Evolutionary conservation across 2,329 filamentous ascomycete species (phyloP).

Genomic region (Emericellopsis atlantica): DNA sequence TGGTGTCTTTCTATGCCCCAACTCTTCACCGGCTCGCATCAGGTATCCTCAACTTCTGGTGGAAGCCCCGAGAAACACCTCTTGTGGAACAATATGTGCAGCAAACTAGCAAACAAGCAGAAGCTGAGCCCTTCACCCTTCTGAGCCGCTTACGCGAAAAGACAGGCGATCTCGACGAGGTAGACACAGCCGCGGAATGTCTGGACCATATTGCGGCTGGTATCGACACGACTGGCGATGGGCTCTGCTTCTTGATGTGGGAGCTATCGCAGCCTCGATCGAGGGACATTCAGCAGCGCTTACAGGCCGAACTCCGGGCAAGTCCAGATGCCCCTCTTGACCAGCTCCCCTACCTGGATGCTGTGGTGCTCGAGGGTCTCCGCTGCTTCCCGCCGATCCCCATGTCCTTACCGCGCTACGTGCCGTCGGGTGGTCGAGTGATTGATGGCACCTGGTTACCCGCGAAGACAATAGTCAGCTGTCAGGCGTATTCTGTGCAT

Average conservation of each 20-base stretch:
- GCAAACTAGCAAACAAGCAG: constrained; percentile 3
- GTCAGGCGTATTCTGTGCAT: constrained; percentile 49
- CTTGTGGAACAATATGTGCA: constrained; percentile 5
- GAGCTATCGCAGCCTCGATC: constrained; percentile 51
- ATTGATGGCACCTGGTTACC: constrained; percentile 45
- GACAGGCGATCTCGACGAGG: constrained; percentile 27
- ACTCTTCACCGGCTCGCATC: constrained; percentile 27
- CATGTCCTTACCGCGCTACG: constrained; percentile 52
- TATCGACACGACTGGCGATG: constrained; percentile 45
- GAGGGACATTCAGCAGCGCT: constrained; percentile 28
- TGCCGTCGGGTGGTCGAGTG: constrained; percentile 37
- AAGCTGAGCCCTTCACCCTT: constrained; percentile 6
- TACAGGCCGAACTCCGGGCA: constrained; percentile 26
- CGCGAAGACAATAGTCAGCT: constrained; percentile 41
- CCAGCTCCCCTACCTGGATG: constrained; percentile 9
- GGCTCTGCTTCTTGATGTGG: constrained; percentile 59
- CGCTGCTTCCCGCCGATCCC: constrained; percentile 49
- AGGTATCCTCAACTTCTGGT: not conserved
- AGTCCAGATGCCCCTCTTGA: constrained; percentile 21
- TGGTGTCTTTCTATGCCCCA: constrained; percentile 45
- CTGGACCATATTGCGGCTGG: constrained; percentile 41
- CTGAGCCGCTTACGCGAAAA: constrained; percentile 5
- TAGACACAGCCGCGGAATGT: constrained; percentile 37
- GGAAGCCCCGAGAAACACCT: constrained; percentile 3
- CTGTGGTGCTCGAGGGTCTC: constrained; percentile 5